These are phyloP conservation scores for Trichoderma harzianum DNA, from an alignment of 2,329 filamentous ascomycete genomes.

Conservation along the genomic window DNA sequence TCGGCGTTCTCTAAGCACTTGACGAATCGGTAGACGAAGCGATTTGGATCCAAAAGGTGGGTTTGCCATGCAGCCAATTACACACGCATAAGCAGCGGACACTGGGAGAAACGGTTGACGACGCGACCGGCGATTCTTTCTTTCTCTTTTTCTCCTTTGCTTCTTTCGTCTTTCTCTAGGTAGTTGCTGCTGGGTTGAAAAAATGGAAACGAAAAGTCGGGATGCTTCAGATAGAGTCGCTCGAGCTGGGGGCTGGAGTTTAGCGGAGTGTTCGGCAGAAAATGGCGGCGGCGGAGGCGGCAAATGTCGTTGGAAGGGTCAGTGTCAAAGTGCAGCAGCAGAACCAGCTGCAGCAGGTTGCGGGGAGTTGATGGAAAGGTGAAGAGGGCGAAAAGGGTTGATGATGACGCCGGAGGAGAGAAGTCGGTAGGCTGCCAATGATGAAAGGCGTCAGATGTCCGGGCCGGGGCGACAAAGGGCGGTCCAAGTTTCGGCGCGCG, in stretches of 20 bases:
- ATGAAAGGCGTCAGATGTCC: conserved; percentile 14
- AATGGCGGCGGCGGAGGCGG: conserved; percentile 11
- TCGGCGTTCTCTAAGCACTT: conserved; percentile 12
- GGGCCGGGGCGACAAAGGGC: conserved; percentile 9
- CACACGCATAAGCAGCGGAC: conserved; percentile 11
- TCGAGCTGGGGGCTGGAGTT: conserved; percentile 7
- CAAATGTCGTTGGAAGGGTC: conserved; percentile 6
- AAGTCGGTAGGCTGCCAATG: conserved; percentile 6
- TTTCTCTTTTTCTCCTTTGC: neutral
- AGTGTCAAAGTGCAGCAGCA: neutral
- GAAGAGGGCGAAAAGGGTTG: neutral
- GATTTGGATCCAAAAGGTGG: conserved; percentile 16
- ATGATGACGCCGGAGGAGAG: neutral
- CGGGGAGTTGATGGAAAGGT: neutral
- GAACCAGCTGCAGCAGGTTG: conserved; percentile 15
- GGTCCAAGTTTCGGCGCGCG: conserved; percentile 15
- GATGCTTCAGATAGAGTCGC: conserved; percentile 2
- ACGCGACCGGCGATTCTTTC: neutral
- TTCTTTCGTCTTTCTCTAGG: neutral
- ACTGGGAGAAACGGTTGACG: neutral
- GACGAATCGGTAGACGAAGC: conserved; percentile 17
- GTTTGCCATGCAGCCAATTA: conserved; percentile 19
- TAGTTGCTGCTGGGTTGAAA: conserved; percentile 1
- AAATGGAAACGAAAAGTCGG: conserved; percentile 10
- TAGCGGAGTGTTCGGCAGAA: conserved; percentile 18